phyloP scores from a whole-genome alignment of 768 basidiomycete genomes.

The Mycena rosella region DNA sequence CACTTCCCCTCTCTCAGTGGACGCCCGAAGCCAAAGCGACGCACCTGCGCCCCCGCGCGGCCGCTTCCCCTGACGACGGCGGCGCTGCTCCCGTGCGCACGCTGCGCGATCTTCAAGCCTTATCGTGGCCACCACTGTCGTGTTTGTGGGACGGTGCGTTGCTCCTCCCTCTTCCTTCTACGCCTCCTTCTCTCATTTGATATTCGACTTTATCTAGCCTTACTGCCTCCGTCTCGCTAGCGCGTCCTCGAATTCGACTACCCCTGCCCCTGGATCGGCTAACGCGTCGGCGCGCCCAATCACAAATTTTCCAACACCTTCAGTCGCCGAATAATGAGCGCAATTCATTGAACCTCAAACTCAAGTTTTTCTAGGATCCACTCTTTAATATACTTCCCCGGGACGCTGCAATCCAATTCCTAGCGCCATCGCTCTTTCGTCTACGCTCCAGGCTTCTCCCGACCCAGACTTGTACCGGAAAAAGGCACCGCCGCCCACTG shows the following conservation, averaged over 20 bases:
- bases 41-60: background rate
- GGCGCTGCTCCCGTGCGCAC: constrained; percentile 68
- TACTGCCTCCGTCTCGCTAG: constrained; percentile 55
- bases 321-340: too few species aligned
- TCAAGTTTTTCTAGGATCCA: too few species aligned
- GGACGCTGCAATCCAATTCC: too few species aligned
- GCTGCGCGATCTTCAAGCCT: constrained; percentile 78
- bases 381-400: too few species aligned
- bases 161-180: too few species aligned
- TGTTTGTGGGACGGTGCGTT: constrained; percentile 68
- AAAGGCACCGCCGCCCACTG: too few species aligned
- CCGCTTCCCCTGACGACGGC: constrained; percentile 25
- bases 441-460: too few species aligned
- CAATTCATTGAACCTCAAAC: too few species aligned
- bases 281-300: constrained; percentile 67
- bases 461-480: too few species aligned
- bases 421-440: too few species aligned
- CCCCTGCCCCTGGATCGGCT: constrained; percentile 94
- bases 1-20: too few species aligned
- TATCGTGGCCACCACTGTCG: constrained; percentile 85
- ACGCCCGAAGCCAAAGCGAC: background rate
- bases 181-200: background rate
- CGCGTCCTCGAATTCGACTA: constrained; percentile 90
- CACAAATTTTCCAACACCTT: too few species aligned
- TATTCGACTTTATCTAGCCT: background rate